Evolutionary conservation across 2,329 filamentous ascomycete genomes (phyloP), one percentile per base, ranked within the genome.

Genomic region (Elsinoe batatas): DNA sequence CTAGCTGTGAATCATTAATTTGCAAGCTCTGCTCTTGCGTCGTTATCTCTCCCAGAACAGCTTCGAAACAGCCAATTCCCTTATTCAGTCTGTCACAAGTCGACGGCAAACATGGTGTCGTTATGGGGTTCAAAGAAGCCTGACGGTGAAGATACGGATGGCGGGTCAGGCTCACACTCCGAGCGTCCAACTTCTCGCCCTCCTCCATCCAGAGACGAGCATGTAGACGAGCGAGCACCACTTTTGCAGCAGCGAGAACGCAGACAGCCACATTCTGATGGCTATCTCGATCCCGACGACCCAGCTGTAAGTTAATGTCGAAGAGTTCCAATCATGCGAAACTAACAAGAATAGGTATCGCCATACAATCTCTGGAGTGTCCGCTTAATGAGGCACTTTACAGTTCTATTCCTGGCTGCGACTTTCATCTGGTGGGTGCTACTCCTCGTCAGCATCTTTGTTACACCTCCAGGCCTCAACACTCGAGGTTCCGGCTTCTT

Each of bases 321-420:
- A 26, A 44, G 3, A 13, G 5, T 8, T 44, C n/a, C 1, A 22
- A 22, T 5, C 22, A 22, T 22, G 22, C 13, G 17, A n/a, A 15
- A 58, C 64, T 69, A 58, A 68, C 42, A 11, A 17, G 11, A 6
- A 3, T 50, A 74, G 76, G 84, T 88, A 20, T 88, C 89, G 2
- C 93, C 93, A 0, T 96, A 96, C 73, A 98, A 98, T 64, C 80
- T 97, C 36, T 95, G 90, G 85, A 88, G 83, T 58, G 87, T 98
- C 50, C 85, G 93, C 15, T 80, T 87, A 46, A 76, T 93, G 55
- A 82, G 90, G 67, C 88, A 84, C 66, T 69, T 93, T 58, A 91
- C 89, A 4, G 76, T 95, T 56, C 64, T 88, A 36, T 87, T 96
- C 65, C 76, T 91, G 17, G 69, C 82, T 53, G 67, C 91, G 63